Conservation (phyloP, 2,329 filamentous ascomycete species). For the Microsporum canis region DNA sequence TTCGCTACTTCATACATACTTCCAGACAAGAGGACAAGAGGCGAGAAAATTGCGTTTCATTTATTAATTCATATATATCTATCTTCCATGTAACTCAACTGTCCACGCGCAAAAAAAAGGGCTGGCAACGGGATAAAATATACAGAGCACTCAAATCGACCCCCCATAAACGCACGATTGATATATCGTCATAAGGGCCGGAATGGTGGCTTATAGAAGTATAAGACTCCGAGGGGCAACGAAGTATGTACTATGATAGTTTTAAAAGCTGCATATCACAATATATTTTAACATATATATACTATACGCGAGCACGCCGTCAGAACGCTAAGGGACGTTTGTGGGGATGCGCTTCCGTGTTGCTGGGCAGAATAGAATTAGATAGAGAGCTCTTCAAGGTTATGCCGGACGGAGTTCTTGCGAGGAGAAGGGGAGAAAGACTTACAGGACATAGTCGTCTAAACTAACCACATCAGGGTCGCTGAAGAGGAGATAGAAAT, state of each 20-base stretch:
- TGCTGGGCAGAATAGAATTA: constrained; percentile 19
- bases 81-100: not conserved
- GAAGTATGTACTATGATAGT: no score
- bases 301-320: not conserved
- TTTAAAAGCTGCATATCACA: no score
- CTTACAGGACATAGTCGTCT: constrained; percentile 53
- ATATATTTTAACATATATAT: not conserved
- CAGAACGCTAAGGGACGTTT: constrained; percentile 14
- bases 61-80: not conserved
- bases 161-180: not conserved
- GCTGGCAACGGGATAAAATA: not conserved
- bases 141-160: not conserved
- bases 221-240: not conserved
- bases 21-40: not conserved
- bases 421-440: constrained; percentile 21
- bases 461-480: constrained; percentile 52
- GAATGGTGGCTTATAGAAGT: not conserved
- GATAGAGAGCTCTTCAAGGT: not conserved
- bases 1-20: not conserved
- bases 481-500: constrained; percentile 74
- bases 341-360: constrained; percentile 45
- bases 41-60: not conserved
- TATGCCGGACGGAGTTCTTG: not conserved
- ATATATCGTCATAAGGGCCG: not conserved
- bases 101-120: not conserved